These are phyloP conservation scores for Buxus sempervirens DNA, from an alignment of 164 flowering plant species.

Conservation along the genomic window DNA sequence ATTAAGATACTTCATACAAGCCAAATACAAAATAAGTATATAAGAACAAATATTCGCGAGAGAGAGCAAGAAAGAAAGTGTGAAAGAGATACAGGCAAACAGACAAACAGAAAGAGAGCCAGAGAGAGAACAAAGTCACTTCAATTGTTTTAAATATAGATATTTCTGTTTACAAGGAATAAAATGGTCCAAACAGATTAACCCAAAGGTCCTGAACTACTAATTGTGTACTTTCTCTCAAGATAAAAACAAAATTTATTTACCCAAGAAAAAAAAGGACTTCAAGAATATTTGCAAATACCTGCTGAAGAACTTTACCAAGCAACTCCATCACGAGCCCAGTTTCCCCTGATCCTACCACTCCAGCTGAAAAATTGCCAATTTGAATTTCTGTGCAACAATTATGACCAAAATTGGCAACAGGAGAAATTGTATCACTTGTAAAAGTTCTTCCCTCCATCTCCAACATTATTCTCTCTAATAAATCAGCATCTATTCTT, in stretches of 20 bases:
- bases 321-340: conserved; percentile 52
- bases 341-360: conserved; percentile 42
- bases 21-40: background rate
- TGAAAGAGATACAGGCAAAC: too few relatives aligned
- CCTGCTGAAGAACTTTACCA: conserved; percentile 74
- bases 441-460: conserved; percentile 45
- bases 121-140: conserved; percentile 6
- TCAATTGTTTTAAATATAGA: background rate
- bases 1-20: conserved; percentile 7
- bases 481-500: conserved; percentile 54
- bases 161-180: background rate
- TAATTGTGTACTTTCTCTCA: too few relatives aligned
- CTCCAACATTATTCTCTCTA: conserved; percentile 57
- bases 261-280: background rate
- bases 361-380: conserved; percentile 14
- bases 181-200: background rate
- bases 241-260: too few relatives aligned
- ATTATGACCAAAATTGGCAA: conserved; percentile 2
- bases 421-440: conserved; percentile 7
- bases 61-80: background rate
- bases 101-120: too few relatives aligned
- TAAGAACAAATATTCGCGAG: too few relatives aligned
- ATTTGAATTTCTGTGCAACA: conserved; percentile 4
- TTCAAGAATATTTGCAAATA: conserved; percentile 12
- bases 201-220: background rate